Evolutionary conservation across 2,329 filamentous ascomycete genomes (phyloP), one percentile per base, ranked within the genome.

Genomic region (Aspergillus thermomutatus): DNA sequence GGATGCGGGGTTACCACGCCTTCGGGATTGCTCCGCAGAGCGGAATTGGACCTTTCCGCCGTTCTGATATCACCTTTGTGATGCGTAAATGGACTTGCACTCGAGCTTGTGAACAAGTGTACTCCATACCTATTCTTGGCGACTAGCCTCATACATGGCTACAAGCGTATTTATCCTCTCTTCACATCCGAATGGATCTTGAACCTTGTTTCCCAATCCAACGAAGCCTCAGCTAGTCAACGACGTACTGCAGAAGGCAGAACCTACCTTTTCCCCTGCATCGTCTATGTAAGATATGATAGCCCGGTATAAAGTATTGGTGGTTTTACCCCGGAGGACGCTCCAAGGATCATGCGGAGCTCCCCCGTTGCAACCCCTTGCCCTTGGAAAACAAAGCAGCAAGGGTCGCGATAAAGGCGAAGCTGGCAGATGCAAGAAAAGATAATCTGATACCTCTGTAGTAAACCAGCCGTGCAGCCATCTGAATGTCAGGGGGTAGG

Each of bases 371-470:
- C 41, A 72, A 53, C n/a, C 70, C 70, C 46, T 71, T 72, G 6
- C 73, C 76, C 31, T 69, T 73, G 6, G 77, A 76, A 59, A 82
- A 80, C 3, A 82, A 64, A 1, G 80, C 75, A 3, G 80, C 75
- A 27, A 80, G 55, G 1, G 82, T 74, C 0, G 81, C 82, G 2
- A 85, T 61, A 0, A 73, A 69, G 3, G 81, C 82, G 19, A 85
- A 77, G 0, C 65, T 72, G 0, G 83, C 84, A 1, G 82, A 85
- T 0, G 80, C 79, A 0, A 77, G 75, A 66, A 87, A 87, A 0
- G 82, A 81, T 53, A 82, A 80, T 34, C 75, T 75, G 9, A 87
- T 77, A 0, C 83, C 84, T 14, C 82, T 77, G 53, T 86, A 87
- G 62, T 87, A 87, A 0, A 87, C 83, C 14, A 81, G 66, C 3